Conservation (phyloP, 2,329 filamentous ascomycete species). For the Arthrobotrys megalospora region DNA sequence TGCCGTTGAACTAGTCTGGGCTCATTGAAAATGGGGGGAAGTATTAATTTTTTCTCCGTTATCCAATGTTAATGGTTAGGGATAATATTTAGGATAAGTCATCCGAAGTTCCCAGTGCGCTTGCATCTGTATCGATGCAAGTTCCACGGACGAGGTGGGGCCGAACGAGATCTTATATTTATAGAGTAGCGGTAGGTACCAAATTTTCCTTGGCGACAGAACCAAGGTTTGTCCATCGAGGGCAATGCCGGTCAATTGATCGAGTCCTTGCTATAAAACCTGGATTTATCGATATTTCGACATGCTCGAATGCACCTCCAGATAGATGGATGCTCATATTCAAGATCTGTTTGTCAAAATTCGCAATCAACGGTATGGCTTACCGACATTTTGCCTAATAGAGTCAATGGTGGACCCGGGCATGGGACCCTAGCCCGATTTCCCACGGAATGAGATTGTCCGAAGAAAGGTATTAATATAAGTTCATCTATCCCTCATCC, state of each 20-base stretch:
- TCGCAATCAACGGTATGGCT: neutral
- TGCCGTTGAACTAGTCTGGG: too few species aligned
- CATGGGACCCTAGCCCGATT: constrained; percentile 5
- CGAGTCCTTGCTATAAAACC: neutral
- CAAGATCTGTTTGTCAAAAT: neutral
- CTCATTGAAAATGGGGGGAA: neutral
- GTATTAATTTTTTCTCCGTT: constrained; percentile 5
- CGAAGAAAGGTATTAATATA: constrained; percentile 44
- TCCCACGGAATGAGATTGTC: constrained; percentile 54
- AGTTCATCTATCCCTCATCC: constrained; percentile 21
- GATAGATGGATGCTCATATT: neutral
- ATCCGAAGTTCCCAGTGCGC: constrained; percentile 36
- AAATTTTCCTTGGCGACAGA: neutral
- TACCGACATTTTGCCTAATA: constrained; percentile 25
- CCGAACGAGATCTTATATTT: constrained; percentile 21
- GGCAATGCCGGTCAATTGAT: constrained; percentile 15
- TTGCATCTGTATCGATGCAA: neutral
- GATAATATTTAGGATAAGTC: constrained; percentile 23
- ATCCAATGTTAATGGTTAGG: neutral
- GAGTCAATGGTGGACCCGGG: neutral
- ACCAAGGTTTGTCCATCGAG: neutral
- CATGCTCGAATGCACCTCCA: neutral
- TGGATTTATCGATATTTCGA: constrained; percentile 9
- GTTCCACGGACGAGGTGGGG: constrained; percentile 38
- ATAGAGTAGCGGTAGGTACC: neutral